phyloP scores from a whole-genome alignment of 345 rosid genomes.

The Euphorbia lathyris region DNA sequence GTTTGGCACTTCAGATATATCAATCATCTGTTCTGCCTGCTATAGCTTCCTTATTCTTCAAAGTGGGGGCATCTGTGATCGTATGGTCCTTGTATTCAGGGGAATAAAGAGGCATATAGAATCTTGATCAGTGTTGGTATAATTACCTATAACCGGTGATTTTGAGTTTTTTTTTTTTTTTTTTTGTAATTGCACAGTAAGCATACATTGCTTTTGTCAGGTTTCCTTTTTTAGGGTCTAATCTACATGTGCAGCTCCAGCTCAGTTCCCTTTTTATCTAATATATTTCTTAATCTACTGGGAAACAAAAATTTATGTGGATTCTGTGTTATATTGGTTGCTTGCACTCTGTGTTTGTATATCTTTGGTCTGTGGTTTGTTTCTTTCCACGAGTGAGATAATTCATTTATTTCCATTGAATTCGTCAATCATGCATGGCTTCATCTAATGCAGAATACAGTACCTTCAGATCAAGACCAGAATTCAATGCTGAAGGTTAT shows the following conservation, averaged over 20 bases:
- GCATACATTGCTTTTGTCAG: neutral
- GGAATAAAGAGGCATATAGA: neutral
- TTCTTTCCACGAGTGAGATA: neutral
- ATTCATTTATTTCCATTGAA: conserved; percentile 7
- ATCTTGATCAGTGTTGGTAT: neutral
- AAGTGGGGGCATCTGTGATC: neutral
- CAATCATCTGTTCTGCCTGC: neutral
- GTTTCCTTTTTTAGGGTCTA: neutral
- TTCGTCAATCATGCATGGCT: conserved; percentile 9
- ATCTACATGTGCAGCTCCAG: neutral
- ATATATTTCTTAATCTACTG: neutral
- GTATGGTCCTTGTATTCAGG: neutral
- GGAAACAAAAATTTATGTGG: neutral
- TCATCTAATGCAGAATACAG: conserved; percentile 48
- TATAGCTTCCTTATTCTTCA: neutral
- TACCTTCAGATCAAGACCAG: conserved; percentile 83
- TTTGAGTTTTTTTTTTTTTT: neutral
- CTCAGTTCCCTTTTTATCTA: neutral
- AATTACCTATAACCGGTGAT: neutral
- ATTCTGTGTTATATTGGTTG: neutral
- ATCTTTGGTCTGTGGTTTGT: neutral
- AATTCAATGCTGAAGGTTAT: conserved; percentile 98
- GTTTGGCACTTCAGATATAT: neutral
- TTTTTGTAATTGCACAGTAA: neutral
- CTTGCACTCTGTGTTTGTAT: neutral